Percentiles rank a stretch among this genome's conserved stretches.
Evolutionary conservation across 352 stramenopile genomes (phyloP).

Genomic region (Globisporangium radiosum): DNA sequence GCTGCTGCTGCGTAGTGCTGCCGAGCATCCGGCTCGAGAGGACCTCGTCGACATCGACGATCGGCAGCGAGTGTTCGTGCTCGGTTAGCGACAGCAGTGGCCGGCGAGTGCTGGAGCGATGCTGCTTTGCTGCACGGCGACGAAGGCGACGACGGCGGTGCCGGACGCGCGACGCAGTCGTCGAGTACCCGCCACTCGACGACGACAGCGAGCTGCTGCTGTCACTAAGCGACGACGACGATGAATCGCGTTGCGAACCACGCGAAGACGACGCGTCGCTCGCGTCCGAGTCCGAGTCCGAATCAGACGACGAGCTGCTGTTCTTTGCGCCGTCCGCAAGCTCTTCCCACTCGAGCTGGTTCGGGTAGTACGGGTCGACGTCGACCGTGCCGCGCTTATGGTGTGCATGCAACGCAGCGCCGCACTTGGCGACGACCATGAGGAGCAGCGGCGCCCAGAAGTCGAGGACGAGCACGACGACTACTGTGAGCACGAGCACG

Average conservation of each 20-base stretch:
- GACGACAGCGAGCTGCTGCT: slow-evolving; percentile 9
- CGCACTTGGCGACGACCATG: slow-evolving; percentile 58
- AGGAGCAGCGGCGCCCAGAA: slow-evolving; percentile 62
- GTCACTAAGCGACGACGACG: slow-evolving; percentile 8
- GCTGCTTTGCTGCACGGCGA: not conserved
- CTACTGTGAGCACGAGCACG: slow-evolving; percentile 34
- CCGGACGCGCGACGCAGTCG: not conserved
- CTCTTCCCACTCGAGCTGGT: slow-evolving; percentile 67
- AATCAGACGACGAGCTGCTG: slow-evolving; percentile 2
- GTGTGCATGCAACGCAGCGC: slow-evolving; percentile 36
- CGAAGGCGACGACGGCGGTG: not conserved
- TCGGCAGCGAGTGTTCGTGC: slow-evolving; percentile 8
- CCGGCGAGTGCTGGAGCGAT: slow-evolving; percentile 2
- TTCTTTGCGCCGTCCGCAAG: slow-evolving; percentile 18
- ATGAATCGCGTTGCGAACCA: not conserved
- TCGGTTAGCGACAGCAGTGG: slow-evolving; percentile 3
- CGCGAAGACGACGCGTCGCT: slow-evolving; percentile 2
- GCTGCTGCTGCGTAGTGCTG: not conserved
- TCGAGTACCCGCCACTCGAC: slow-evolving; percentile 11
- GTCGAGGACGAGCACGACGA: slow-evolving; percentile 50
- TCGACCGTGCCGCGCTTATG: slow-evolving; percentile 48
- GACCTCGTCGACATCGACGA: slow-evolving; percentile 18
- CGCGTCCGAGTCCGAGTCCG: not conserved
- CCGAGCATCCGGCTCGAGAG: slow-evolving; percentile 3
- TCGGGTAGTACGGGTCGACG: slow-evolving; percentile 57